phyloP scores from a whole-genome alignment of 305 asterid species.

The Fraxinus baroniana region DNA sequence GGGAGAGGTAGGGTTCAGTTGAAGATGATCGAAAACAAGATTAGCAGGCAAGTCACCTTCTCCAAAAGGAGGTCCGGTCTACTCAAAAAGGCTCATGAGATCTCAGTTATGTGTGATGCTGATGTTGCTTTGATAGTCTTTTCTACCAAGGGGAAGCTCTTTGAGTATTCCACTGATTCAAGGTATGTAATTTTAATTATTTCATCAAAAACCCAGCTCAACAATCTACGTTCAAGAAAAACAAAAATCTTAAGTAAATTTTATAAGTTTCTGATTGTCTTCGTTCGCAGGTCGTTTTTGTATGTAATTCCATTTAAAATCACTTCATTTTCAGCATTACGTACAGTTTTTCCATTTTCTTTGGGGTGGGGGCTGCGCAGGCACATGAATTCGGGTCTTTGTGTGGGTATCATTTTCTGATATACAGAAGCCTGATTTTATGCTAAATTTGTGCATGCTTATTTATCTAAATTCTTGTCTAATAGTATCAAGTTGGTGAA shows the following conservation, averaged over 20 bases:
- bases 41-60: conserved; percentile 70
- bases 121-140: conserved; percentile 67
- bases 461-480: not conserved
- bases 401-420: not conserved
- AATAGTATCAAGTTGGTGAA: conserved; percentile 6
- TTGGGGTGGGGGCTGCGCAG: not conserved
- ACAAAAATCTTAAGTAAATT: not conserved
- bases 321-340: not conserved
- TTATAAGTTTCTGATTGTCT: not conserved
- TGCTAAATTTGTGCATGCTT: not conserved
- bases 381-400: not conserved
- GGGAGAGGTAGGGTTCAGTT: conserved; percentile 70
- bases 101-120: conserved; percentile 73
- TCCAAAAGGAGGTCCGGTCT: conserved; percentile 68
- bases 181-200: conserved; percentile 30
- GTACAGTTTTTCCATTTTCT: not conserved
- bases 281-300: no score
- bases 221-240: not conserved
- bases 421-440: not conserved
- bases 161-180: conserved; percentile 56
- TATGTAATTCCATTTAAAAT: no score
- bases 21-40: conserved; percentile 74
- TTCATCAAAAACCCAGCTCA: not conserved
- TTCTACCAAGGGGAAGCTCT: conserved; percentile 63
- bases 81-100: conserved; percentile 70